These are phyloP conservation scores for Colletotrichum cordylinicola DNA, from an alignment of 2,329 filamentous ascomycete genomes.

Conservation along the genomic window DNA sequence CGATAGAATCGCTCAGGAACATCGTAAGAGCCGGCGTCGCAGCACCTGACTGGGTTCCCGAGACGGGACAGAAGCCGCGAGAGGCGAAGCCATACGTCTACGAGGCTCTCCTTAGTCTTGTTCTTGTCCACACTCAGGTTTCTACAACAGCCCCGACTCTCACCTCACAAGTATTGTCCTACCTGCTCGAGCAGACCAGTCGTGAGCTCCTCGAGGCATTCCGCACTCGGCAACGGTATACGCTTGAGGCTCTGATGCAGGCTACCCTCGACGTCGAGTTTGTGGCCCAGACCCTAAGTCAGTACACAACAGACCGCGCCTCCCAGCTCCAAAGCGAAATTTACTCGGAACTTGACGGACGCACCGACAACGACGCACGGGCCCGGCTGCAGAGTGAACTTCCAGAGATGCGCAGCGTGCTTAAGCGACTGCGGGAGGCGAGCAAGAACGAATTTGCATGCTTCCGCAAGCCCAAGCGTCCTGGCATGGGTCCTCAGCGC, in stretches of 20 bases:
- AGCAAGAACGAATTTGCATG: slow-evolving; percentile 89
- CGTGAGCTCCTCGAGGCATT: slow-evolving; percentile 84
- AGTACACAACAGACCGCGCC: slow-evolving; percentile 86
- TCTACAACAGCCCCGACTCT: slow-evolving; percentile 79
- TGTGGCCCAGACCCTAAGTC: slow-evolving; percentile 87
- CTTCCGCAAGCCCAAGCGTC: slow-evolving; percentile 70
- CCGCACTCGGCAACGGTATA: slow-evolving; percentile 69
- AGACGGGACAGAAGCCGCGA: slow-evolving; percentile 61
- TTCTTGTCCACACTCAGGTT: slow-evolving; percentile 90
- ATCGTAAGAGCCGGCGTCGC: slow-evolving; percentile 78
- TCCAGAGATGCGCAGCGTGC: slow-evolving; percentile 83
- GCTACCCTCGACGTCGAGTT: slow-evolving; percentile 98
- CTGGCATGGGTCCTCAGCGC: slow-evolving; percentile 35
- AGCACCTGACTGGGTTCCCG: slow-evolving; percentile 73
- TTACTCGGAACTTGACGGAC: slow-evolving; percentile 87
- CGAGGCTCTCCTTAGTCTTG: slow-evolving; percentile 81
- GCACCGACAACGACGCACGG: slow-evolving; percentile 88
- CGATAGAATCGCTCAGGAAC: slow-evolving; percentile 69
- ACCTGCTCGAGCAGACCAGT: slow-evolving; percentile 84
- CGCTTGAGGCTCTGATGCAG: slow-evolving; percentile 87
- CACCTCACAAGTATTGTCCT: slow-evolving; percentile 81
- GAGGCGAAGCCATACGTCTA: slow-evolving; percentile 91
- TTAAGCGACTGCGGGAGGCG: slow-evolving; percentile 83
- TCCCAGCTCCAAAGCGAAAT: slow-evolving; percentile 86
- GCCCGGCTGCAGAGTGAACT: slow-evolving; percentile 83